A percentile compares a stretch with the other conserved stretches of the same genome.
These are phyloP conservation scores for Leccinum aurantiacum DNA, from an alignment of 768 basidiomycete species.

Conservation along the genomic window DNA sequence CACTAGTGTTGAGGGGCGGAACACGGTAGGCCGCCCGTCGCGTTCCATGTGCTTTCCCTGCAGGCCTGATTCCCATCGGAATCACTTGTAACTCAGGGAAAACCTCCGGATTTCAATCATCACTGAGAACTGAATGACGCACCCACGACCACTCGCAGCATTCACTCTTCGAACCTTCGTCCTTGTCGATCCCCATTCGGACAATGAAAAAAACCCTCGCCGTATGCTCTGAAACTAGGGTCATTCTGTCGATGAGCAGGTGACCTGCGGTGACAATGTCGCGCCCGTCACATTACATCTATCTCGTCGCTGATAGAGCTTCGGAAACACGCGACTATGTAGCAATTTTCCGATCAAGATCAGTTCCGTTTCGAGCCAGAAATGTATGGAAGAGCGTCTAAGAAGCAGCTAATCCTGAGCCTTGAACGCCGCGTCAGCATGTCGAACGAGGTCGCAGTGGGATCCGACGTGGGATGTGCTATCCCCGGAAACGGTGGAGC, in stretches of 20 bases:
- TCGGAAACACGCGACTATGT: neutral
- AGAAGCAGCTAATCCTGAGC: neutral
- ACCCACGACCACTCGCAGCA: neutral
- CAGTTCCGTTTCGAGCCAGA: slow-evolving; percentile 1
- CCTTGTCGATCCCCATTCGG: slow-evolving; percentile 8
- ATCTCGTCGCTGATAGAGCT: slow-evolving; percentile 4
- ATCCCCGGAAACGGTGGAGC: neutral
- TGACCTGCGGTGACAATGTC: neutral
- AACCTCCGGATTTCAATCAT: neutral
- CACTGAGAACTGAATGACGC: slow-evolving; percentile 1
- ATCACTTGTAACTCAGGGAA: slow-evolving; percentile 1
- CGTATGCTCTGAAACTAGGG: slow-evolving; percentile 10
- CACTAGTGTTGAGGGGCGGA: neutral
- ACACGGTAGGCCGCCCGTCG: neutral
- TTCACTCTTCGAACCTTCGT: neutral
- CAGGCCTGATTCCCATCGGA: slow-evolving; percentile 8
- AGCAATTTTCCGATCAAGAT: slow-evolving; percentile 3
- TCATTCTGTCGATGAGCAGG: neutral
- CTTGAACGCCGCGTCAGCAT: neutral
- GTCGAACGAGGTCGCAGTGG: neutral
- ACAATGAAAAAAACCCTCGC: slow-evolving; percentile 2
- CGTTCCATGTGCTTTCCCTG: slow-evolving; percentile 5
- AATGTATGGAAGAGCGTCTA: neutral
- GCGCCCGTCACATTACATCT: neutral
- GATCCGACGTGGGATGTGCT: neutral